A percentile compares a stretch with the other conserved stretches of the same genome.
phyloP scores from a whole-genome alignment of 2,329 filamentous ascomycete species.

The Sordariomycetes sp. region DNA sequence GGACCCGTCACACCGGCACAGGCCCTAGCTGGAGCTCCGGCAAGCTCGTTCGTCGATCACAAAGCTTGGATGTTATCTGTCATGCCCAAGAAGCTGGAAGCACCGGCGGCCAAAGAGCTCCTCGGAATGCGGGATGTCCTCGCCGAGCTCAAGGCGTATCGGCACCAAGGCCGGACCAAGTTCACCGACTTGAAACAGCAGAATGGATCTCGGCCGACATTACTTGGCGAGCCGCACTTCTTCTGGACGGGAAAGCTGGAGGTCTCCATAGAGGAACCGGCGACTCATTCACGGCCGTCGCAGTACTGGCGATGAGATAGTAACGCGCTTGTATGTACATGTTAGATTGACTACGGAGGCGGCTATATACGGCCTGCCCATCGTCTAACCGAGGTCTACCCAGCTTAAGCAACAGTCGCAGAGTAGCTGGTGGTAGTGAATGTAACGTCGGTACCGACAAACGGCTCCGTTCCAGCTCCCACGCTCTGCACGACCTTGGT shows the following conservation, averaged over 20 bases:
- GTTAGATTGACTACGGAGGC: not conserved
- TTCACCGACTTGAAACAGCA: slow-evolving; percentile 11
- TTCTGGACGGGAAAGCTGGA: slow-evolving; percentile 31
- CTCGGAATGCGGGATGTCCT: slow-evolving; percentile 33
- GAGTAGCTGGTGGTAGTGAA: slow-evolving; percentile 9
- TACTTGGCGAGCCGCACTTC: slow-evolving; percentile 16
- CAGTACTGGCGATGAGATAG: slow-evolving; percentile 4
- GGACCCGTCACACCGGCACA: slow-evolving; percentile 40
- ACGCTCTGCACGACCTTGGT: slow-evolving; percentile 44
- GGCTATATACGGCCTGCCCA: not conserved
- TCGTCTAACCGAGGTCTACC: not conserved
- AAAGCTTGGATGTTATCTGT: slow-evolving; percentile 44
- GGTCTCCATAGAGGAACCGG: slow-evolving; percentile 12
- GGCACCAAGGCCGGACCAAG: slow-evolving; percentile 20
- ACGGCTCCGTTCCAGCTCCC: slow-evolving; percentile 47
- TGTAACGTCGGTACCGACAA: slow-evolving; percentile 31
- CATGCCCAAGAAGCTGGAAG: slow-evolving; percentile 18
- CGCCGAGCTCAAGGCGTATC: slow-evolving; percentile 28
- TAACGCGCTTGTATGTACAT: not conserved
- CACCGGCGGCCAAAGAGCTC: slow-evolving; percentile 20
- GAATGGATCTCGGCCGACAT: slow-evolving; percentile 6
- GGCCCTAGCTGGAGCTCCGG: slow-evolving; percentile 38
- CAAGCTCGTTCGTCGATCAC: slow-evolving; percentile 33
- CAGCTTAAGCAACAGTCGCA: slow-evolving; percentile 1
- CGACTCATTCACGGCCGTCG: not conserved